Evolutionary conservation across 164 flowering plant genomes (phyloP).

Genomic region (Akebia trifoliata): DNA sequence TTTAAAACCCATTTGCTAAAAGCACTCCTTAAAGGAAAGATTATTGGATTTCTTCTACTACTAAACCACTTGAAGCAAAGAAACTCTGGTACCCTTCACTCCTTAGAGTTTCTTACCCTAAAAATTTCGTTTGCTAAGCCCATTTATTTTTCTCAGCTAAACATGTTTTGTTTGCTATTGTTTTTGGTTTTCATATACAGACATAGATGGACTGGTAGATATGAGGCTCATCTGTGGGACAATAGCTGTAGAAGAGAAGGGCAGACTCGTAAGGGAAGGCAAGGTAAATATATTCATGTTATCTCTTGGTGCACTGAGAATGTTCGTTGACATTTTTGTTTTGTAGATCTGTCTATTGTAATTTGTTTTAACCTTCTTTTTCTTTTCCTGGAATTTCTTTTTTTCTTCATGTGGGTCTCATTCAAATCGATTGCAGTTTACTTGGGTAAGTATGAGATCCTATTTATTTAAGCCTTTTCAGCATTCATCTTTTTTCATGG

Average conservation of each 20-base stretch:
- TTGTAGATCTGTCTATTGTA: neutral
- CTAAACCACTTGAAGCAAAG: no score
- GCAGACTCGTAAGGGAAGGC: slow-evolving; percentile 91
- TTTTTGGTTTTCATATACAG: slow-evolving; percentile 28
- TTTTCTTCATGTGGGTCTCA: slow-evolving; percentile 20
- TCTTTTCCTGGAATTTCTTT: slow-evolving; percentile 8
- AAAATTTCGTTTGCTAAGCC: no score
- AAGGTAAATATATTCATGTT: slow-evolving; percentile 44
- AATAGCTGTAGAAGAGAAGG: slow-evolving; percentile 97
- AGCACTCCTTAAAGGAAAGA: no score
- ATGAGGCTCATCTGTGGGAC: slow-evolving; percentile 98
- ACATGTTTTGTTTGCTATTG: no score
- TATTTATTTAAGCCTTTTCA: neutral
- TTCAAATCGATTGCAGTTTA: slow-evolving; percentile 53
- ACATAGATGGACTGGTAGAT: slow-evolving; percentile 98
- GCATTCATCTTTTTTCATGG: neutral
- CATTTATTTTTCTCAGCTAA: neutral
- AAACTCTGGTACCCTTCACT: no score
- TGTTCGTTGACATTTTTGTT: neutral
- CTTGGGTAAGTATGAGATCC: slow-evolving; percentile 60
- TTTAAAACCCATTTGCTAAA: no score
- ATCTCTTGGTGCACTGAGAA: neutral
- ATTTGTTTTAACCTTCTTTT: neutral
- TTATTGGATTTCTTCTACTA: no score
- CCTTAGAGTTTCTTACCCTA: neutral